Base-by-base conservation (phyloP, 441 rosid genomes). In the Capsella rubella region DNA sequence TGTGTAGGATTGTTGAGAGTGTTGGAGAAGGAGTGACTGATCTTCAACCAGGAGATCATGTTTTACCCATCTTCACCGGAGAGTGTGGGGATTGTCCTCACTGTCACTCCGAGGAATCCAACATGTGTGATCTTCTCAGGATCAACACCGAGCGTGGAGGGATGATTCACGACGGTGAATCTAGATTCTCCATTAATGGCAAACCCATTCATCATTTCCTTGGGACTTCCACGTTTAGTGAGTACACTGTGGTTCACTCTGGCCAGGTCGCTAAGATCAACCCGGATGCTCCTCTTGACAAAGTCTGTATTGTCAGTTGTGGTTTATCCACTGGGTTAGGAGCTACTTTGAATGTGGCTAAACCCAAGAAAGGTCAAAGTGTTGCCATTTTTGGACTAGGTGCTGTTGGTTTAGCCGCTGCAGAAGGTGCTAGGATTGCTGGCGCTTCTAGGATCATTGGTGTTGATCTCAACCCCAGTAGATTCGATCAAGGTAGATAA, bases 51-150 rank as follows among this genome's bases (percentile, higher is more conserved):
- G 96, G 97, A 16, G 98, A 93, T 58, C 91, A 90, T 39, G 97
- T 89, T 4, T 89, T 90, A 31, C 98, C 97, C 0, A 87, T 93
- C 65, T 93, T 93, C 82, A 93, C 97, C 0, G 96, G 98, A 51
- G 96, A 93, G 67, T 91, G 97, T 80, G 81, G 81, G 69, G 94
- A 86, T 27, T 93, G 96, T 61, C 80, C 53, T 34, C 96, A 93
- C 70, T 93, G 98, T 49, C 83, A 81, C 46, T 87, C 92, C 0
- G 96, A 90, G 71, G 97, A 93, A 55, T 90, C 92, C 70, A 93
- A 93, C 85, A 86, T 93, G 98, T 93, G 98, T 65, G 92, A 90
- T 71, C 98, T 91, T 55, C 91, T 93, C 39, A 78, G 96, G 76
- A 91, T 93, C 83, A 91, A 93, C 54, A 88, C 93, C 1, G 97